Base-by-base conservation (phyloP, 495 filamentous ascomycete species). In the Endocarpon pusillum region DNA sequence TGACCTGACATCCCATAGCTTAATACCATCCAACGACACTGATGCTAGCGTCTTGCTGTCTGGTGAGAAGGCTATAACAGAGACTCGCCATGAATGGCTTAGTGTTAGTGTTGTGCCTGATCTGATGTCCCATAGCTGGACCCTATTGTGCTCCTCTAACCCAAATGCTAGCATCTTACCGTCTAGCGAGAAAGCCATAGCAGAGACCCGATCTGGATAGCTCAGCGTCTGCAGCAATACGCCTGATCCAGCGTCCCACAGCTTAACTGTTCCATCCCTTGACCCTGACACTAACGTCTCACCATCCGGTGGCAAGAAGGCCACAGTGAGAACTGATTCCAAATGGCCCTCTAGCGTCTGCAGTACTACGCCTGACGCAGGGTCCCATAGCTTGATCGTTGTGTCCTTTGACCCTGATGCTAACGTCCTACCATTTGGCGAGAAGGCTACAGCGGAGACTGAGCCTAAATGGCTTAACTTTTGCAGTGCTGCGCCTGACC, bases 361-460 rank as follows among this genome's bases (percentile, higher is more conserved):
- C 3, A 40, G 33, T 24, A 38, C 4, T 9, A 4, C 28, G 18
- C 49, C 55, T n/a, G 29, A 49, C 0, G 21, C 35, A 2, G 35
- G 2, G 35, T 59, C 46, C 56, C 49, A 59, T 36, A 59, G 38
- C 33, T 40, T 41, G 16, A 60, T 37, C 11, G 37, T 47, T 0
- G 38, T 8, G 36, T 59, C 47, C 0, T 0, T 0, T 7, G 42
- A 49, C 17, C 32, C 41, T 1, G 50, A 47, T 3, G 48, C 50
- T 14, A 53, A 20, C 2, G 39, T 21, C 17, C 3, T 32, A 20
- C 38, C 28, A 31, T 49, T 42, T 15, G 38, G 38, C 17, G 38
- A 48, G 37, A 48, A 48, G 7, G 22, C 32, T 19, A 45, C 36
- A n/a, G 42, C 9, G 4, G 11, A 21, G 27, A 39, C 35, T 16